These are phyloP conservation scores for Polyporus arcularius DNA, from an alignment of 768 basidiomycete genomes.

Conservation along the genomic window DNA sequence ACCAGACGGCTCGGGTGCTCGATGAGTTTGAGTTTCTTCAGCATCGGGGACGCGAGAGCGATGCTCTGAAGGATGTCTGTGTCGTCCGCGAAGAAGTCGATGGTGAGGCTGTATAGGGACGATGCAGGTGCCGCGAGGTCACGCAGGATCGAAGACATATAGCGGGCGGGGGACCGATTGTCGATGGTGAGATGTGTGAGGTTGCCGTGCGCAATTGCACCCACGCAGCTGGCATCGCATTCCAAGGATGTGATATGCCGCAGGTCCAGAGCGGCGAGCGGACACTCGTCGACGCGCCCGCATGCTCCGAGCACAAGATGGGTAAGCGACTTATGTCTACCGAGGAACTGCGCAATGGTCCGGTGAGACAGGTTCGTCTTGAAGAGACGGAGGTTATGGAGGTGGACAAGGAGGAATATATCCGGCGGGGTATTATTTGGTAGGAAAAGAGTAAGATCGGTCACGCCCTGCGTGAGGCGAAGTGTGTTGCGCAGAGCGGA, in stretches of 20 bases:
- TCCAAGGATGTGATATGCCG: no score
- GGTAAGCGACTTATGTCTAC: neutral
- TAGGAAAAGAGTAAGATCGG: no score
- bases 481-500: no score
- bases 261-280: neutral
- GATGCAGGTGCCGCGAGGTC: neutral
- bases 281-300: neutral
- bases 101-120: neutral
- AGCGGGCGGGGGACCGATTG: neutral
- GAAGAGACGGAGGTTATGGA: neutral
- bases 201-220: no score
- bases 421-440: no score
- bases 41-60: neutral
- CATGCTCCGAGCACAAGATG: neutral
- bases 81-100: constrained; percentile 7
- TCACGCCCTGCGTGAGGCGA: no score
- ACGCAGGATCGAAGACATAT: neutral
- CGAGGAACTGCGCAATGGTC: neutral
- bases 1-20: no score
- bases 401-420: neutral
- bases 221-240: no score
- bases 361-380: constrained; percentile 3
- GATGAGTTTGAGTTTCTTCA: constrained; percentile 1
- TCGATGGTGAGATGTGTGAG: no score
- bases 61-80: neutral